Base-by-base conservation (phyloP, 2,329 filamentous ascomycete species). In the Paramyrothecium sp. region DNA sequence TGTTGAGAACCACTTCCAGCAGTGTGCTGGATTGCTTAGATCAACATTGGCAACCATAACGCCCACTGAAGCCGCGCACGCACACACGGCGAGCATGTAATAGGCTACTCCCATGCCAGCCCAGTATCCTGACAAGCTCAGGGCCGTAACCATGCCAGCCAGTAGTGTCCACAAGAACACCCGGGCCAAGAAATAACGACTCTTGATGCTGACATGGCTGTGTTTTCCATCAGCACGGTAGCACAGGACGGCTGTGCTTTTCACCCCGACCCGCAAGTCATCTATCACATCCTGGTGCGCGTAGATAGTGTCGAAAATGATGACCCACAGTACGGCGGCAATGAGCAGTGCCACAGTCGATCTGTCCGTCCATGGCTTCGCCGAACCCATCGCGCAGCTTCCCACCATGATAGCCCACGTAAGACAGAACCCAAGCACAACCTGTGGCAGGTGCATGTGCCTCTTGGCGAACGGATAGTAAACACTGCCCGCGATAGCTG, bases 281-380 rank as follows among this genome's bases (percentile, higher is more conserved):
- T 73, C 71, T 20, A 61, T 60, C 16, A 71, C 51, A 51, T 74
- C 72, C 54, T 72, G 70, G 53, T 69, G 65, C 8, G 70, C 71
- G 54, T 74, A 73, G 41, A 74, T 71, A 5, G 69, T 71, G 57
- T 73, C 71, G 56, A 69, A 73, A 33, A 70, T 68, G 44, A 69
- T 56, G 10, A 66, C 69, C 70, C 71, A 73, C 8, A 72, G 53
- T 2, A 68, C 8, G 34, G 21, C 51, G n/a, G 56, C 17, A 21
- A 19, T 47, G 17, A 58, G 54, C 8, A 58, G 52, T 2, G 44
- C 51, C 26, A 51, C n/a, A 7, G 52, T 57, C 5, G 56, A 11
- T n/a, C 11, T 11, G 34, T 41, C 11, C 34, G 11, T n/a, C 34
- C 34, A 41, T 11, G 34, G 34, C n/a, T n/a, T n/a, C 11, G n/a